Base-by-base conservation (phyloP, 2,329 filamentous ascomycete genomes). In the Aurifilum marmelostoma region DNA sequence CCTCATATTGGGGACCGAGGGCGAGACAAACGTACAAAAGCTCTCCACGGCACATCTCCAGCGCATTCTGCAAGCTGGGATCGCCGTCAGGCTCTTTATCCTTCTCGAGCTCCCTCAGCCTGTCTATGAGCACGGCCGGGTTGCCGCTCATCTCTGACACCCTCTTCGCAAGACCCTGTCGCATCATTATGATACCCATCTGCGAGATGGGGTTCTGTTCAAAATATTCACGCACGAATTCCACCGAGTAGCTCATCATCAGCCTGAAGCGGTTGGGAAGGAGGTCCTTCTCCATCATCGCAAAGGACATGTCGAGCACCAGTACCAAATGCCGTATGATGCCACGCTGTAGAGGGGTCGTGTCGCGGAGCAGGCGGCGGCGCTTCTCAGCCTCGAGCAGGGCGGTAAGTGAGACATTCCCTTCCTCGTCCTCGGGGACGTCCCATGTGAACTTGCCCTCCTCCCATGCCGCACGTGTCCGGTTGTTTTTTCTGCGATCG, bases 151-250 rank as follows among this genome's bases (percentile, higher is more conserved):
- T 90, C 76, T 97, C 93, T 76, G 92, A 96, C 72, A 99, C 88
- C 52, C 92, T 85, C 32, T 97, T 84, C 2, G 94, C 94, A 21
- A 98, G 84, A 21, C 96, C 96, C 78, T 98, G 96, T 71, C 92
- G 89, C 92, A 98, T 97, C 64, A 92, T 95, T 52, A 99, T 84
- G 39, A 99, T 91, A 32, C 92, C 94, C 68, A 99, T 87, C 80
- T 99, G 96, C 12, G 94, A 97, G 73, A 99, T 98, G 14, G 96
- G 96, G 76, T 99, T 99, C 80, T 99, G 96, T 80, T 98, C 96
- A 77, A 98, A 99, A 81, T 93, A 99, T 79, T 97, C 95, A 69
- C 90, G 87, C 63, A 98, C 91, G 79, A 98, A 99, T 68, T 94
- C 91, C 72, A 91, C 88, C 21, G 94, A 91, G 79, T 94, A 97